These are phyloP conservation scores for Akanthomyces lecanii DNA, from an alignment of 2,329 filamentous ascomycete species.

Conservation along the genomic window DNA sequence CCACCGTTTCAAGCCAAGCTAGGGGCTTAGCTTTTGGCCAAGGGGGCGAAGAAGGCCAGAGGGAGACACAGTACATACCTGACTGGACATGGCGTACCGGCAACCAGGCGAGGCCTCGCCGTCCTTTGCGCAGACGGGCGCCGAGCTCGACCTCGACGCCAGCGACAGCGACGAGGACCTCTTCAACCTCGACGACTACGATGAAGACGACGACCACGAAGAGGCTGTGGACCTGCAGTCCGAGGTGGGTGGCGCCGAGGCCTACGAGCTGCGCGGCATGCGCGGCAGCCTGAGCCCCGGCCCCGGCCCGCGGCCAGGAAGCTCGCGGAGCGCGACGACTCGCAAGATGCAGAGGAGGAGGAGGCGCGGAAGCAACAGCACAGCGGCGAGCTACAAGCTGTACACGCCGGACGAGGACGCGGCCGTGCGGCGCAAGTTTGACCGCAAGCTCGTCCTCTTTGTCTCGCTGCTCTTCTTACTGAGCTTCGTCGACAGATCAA, in stretches of 20 bases:
- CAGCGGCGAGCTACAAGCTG: constrained; percentile 35
- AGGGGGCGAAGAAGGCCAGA: not conserved
- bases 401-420: constrained; percentile 66
- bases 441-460: constrained; percentile 73
- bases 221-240: constrained; percentile 26
- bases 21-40: not conserved
- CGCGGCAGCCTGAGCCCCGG: not conserved
- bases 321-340: constrained; percentile 6
- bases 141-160: constrained; percentile 34
- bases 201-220: constrained; percentile 20
- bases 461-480: constrained; percentile 79
- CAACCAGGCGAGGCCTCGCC: constrained; percentile 27
- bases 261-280: constrained; percentile 30
- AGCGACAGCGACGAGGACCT: constrained; percentile 27
- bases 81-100: constrained; percentile 21
- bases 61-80: not conserved
- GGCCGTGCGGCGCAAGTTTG: constrained; percentile 68
- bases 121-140: constrained; percentile 38
- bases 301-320: constrained; percentile 15
- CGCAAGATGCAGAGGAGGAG: not conserved
- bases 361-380: constrained; percentile 26
- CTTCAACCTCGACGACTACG: constrained; percentile 19
- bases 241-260: constrained; percentile 28
- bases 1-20: not conserved
- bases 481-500: constrained; percentile 81